phyloP scores from a whole-genome alignment of 2,329 filamentous ascomycete species.

The Aspergillus calidoustus region DNA sequence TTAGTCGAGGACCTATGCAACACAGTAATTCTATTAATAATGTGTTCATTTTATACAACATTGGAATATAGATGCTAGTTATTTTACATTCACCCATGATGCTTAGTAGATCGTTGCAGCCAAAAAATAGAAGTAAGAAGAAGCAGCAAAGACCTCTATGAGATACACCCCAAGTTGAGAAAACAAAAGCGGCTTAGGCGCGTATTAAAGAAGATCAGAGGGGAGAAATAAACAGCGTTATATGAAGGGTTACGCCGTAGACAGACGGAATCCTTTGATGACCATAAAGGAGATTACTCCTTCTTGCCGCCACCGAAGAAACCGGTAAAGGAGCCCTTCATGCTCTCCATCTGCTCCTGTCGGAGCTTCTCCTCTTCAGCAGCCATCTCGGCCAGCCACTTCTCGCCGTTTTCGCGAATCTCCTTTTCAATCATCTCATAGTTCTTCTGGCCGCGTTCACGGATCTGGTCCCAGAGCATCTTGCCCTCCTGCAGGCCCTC shows the following conservation, averaged over 20 bases:
- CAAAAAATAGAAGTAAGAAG: constrained; percentile 21
- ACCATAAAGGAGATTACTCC: constrained; percentile 23
- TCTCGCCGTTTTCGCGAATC: constrained; percentile 89
- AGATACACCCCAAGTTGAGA: constrained; percentile 27
- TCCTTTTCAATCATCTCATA: constrained; percentile 89
- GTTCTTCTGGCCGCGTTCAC: constrained; percentile 86
- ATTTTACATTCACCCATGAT: constrained; percentile 43
- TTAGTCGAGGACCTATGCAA: neutral
- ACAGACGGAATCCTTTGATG: neutral
- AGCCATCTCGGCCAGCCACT: constrained; percentile 94
- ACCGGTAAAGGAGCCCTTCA: constrained; percentile 77
- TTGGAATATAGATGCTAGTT: constrained; percentile 35
- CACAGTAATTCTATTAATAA: constrained; percentile 7
- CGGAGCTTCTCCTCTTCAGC: constrained; percentile 85
- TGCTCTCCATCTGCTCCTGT: constrained; percentile 88
- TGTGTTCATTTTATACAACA: constrained; percentile 31
- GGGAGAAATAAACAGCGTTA: constrained; percentile 17
- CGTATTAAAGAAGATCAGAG: constrained; percentile 22
- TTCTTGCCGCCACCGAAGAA: constrained; percentile 52
- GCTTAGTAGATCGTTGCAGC: constrained; percentile 27
- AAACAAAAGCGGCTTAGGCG: constrained; percentile 25
- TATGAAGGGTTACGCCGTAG: constrained; percentile 9
- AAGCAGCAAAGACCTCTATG: constrained; percentile 31
- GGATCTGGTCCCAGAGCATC: constrained; percentile 93
- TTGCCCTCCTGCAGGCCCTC: constrained; percentile 90